These are phyloP conservation scores for Ophiostoma quercus DNA, from an alignment of 2,329 filamentous ascomycete genomes.

Conservation along the genomic window DNA sequence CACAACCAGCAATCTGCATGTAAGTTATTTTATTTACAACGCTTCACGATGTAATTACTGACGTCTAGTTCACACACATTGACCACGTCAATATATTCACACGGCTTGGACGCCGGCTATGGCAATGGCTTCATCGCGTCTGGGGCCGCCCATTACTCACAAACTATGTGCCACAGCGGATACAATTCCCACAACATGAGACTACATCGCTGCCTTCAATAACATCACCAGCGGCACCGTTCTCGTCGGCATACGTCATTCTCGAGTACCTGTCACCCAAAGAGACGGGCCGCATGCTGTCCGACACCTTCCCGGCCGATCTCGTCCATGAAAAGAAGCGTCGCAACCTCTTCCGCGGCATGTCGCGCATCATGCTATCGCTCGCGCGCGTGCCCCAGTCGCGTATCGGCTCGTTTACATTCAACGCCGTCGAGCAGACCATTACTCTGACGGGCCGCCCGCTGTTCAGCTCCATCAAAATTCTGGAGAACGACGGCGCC, in stretches of 20 bases:
- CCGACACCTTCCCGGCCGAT: neutral
- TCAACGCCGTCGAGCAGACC: slow-evolving; percentile 30
- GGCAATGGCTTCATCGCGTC: slow-evolving; percentile 16
- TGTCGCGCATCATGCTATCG: slow-evolving; percentile 30
- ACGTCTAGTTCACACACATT: neutral
- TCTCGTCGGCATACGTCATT: slow-evolving; percentile 10
- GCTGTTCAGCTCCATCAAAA: slow-evolving; percentile 29
- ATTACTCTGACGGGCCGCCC: slow-evolving; percentile 24
- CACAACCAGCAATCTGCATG: slow-evolving; percentile 20
- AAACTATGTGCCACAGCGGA: neutral
- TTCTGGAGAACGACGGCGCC: slow-evolving; percentile 35
- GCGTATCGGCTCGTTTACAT: slow-evolving; percentile 31
- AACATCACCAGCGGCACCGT: neutral
- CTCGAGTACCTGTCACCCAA: slow-evolving; percentile 7
- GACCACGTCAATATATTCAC: slow-evolving; percentile 10
- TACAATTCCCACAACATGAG: neutral
- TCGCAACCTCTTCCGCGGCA: slow-evolving; percentile 22
- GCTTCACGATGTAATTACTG: neutral
- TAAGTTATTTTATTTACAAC: neutral
- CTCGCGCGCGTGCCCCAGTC: slow-evolving; percentile 32
- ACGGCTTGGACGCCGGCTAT: neutral
- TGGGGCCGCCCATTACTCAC: slow-evolving; percentile 1
- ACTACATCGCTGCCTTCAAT: neutral
- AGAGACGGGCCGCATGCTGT: slow-evolving; percentile 12
- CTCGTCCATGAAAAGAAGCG: slow-evolving; percentile 13